Evolutionary conservation across 495 filamentous ascomycete species (phyloP), one percentile per base, ranked within the genome.

Genomic region (Astrothelium macrocarpum): DNA sequence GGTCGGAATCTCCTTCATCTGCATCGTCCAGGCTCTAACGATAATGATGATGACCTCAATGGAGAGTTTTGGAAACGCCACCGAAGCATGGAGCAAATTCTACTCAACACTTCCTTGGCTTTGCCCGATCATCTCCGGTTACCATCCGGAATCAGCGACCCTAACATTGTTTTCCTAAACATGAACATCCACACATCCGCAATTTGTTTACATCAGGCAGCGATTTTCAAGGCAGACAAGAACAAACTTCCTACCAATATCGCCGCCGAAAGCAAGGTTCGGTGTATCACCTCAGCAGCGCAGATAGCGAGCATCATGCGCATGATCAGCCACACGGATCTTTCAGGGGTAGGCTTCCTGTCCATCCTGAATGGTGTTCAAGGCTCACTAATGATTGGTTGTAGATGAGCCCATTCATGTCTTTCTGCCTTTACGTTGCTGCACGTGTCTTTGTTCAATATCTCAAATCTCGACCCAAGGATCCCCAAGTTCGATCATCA

Each of bases 221-320:
- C 94, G 23, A 97, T 97, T 23, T 96, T 91, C 81, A 97, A 96
- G 73, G 90, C 94, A 0, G 92, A 97, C 68, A 93, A 90, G 74
- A 88, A 97, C 73, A 81, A 83, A 61, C 79, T 97, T 68, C 84
- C 92, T 2, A 78, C 84, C 11, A 84, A 84, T 29, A 87, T 97
- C 45, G 85, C 87, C 60, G 84, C 86, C 0, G 92, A 97, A 70
- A 96, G 93, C 71, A 95, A 95, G 71, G 82, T 95, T 1, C 82
- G 94, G 61, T 97, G 95, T 68, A 90, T 97, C 62, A 90, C 93
- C 26, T 91, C 94, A 3, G 94, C 94, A 4, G 89, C 90, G 63
- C 92, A 97, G 68, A 95, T 97, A 69, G 89, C 91, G n/a, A 91
- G 86, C 67, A 92, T 96, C 58, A 96, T 99, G 95, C 85, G 90